phyloP scores from a whole-genome alignment of 306 rosid species.

The Alnus glutinosa region DNA sequence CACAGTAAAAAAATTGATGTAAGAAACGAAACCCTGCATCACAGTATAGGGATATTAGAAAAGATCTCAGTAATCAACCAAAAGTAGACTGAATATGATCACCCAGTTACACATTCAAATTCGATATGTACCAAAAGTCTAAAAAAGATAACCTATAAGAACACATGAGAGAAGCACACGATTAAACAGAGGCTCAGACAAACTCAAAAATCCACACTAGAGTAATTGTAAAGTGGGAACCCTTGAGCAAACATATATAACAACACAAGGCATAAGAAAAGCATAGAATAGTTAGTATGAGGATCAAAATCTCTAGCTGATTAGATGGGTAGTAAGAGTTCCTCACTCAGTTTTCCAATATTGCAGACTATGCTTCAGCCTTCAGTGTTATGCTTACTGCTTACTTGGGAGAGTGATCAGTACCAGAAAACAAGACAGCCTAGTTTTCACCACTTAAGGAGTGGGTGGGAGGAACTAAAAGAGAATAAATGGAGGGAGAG shows the following conservation, averaged over 20 bases:
- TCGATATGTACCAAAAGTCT: background rate
- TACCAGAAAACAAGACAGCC: slow-evolving; percentile 25
- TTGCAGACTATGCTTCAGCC: slow-evolving; percentile 29
- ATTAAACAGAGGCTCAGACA: background rate
- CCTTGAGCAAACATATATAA: background rate
- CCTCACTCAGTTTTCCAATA: slow-evolving; percentile 40
- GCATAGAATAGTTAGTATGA: slow-evolving; percentile 1
- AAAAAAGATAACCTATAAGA: background rate
- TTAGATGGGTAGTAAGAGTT: slow-evolving; percentile 33
- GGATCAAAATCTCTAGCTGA: slow-evolving; percentile 20
- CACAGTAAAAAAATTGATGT: background rate
- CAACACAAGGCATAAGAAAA: slow-evolving; percentile 12
- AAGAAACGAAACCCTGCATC: background rate
- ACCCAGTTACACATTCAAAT: background rate
- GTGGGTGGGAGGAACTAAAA: slow-evolving; percentile 35
- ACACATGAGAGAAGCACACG: background rate
- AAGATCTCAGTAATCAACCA: background rate
- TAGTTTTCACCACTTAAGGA: slow-evolving; percentile 37
- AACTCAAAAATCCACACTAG: no score
- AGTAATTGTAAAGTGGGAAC: background rate
- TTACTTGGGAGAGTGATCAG: slow-evolving; percentile 17
- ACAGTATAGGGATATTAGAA: background rate
- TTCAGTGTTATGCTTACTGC: slow-evolving; percentile 18
- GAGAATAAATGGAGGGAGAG: slow-evolving; percentile 42
- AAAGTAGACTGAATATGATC: background rate